Evolutionary conservation across 768 basidiomycete genomes (phyloP), one percentile per base, ranked within the genome.

Genomic region (Porphyrellus cyaneotinctus): DNA sequence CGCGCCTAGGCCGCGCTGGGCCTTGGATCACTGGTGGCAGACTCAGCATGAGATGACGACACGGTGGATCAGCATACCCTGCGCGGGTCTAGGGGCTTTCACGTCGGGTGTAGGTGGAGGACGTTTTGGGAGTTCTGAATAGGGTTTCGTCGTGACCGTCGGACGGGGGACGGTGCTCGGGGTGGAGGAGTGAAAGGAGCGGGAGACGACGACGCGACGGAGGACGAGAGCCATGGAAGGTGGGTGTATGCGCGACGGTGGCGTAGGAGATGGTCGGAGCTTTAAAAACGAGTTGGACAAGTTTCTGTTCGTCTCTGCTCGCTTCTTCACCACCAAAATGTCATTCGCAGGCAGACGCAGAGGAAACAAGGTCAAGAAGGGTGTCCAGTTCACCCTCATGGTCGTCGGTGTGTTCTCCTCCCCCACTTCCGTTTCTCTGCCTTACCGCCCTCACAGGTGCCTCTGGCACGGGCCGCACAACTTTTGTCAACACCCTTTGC

Each of bases 401-500:
- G 95, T 97, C 49, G 93, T 95, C 67, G 95, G 95, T 95, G 57
- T 65, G 91, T 82, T 11, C 2, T 52, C 51, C 33, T 35, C 38
- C 15, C 13, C 11, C 15, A 2, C 11, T 0, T 43, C 14, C 13
- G 3, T 15, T 10, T 36, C 15, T 9, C 32, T 24, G 17, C 26
- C 55, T 57, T 52, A 57, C 49, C 6, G 43, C 57, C 59, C 56
- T 35, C n/a, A 26, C 62, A 97, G 95, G 95, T 77, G 90, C 94
- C 53, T 97, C 94, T 72, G 95, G 95, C 41, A 95, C 94, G 47
- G 94, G 94, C 56, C 89, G 94, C 52, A 98, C 95, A 52, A 99
- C 95, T 52, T 98, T 99, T 65, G 93, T 99, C 69, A 99, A 99
- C 79, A 99, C 97, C 45, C 90, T 99, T 53, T 95, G 94, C 78